phyloP scores from a whole-genome alignment of 2,329 filamentous ascomycete genomes.

The Metarhizium rileyi region DNA sequence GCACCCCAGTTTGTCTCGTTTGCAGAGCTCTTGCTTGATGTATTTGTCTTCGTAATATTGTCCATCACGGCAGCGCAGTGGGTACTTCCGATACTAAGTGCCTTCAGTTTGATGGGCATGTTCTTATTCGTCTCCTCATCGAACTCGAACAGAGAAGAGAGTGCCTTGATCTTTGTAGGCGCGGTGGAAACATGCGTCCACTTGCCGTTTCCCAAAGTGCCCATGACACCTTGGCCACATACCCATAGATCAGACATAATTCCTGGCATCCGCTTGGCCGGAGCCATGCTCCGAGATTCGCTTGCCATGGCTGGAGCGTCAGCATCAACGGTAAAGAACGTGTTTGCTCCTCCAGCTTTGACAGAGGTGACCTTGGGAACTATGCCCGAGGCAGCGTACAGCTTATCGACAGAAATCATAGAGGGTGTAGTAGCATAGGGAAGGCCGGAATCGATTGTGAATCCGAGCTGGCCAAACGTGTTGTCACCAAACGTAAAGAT shows the following conservation, averaged over 20 bases:
- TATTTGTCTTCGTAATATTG: slow-evolving; percentile 62
- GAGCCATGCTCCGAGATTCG: slow-evolving; percentile 14
- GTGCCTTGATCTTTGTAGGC: slow-evolving; percentile 69
- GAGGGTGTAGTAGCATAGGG: slow-evolving; percentile 60
- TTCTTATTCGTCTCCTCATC: slow-evolving; percentile 61
- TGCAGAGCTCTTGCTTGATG: slow-evolving; percentile 38
- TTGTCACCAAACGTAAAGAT: slow-evolving; percentile 91
- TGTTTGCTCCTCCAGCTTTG: slow-evolving; percentile 77
- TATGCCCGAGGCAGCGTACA: slow-evolving; percentile 60
- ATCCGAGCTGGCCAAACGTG: slow-evolving; percentile 80
- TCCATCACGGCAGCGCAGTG: slow-evolving; percentile 77
- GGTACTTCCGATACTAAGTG: slow-evolving; percentile 65
- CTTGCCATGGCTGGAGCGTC: slow-evolving; percentile 31
- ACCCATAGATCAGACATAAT: slow-evolving; percentile 62
- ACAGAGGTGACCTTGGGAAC: slow-evolving; percentile 63
- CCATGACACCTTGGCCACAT: slow-evolving; percentile 77
- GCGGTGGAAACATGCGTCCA: slow-evolving; percentile 80
- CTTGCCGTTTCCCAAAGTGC: slow-evolving; percentile 71
- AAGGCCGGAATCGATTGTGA: slow-evolving; percentile 54
- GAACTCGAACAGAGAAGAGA: slow-evolving; percentile 81
- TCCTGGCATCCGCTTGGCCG: slow-evolving; percentile 23
- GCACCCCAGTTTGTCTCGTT: slow-evolving; percentile 81
- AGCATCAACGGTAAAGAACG: slow-evolving; percentile 79
- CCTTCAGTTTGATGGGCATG: slow-evolving; percentile 67
- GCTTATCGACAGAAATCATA: slow-evolving; percentile 56